A percentile compares a stretch with the other conserved stretches of the same genome.
phyloP scores from a whole-genome alignment of 1,139 yeast genomes.

The Pichia sp. region DNA sequence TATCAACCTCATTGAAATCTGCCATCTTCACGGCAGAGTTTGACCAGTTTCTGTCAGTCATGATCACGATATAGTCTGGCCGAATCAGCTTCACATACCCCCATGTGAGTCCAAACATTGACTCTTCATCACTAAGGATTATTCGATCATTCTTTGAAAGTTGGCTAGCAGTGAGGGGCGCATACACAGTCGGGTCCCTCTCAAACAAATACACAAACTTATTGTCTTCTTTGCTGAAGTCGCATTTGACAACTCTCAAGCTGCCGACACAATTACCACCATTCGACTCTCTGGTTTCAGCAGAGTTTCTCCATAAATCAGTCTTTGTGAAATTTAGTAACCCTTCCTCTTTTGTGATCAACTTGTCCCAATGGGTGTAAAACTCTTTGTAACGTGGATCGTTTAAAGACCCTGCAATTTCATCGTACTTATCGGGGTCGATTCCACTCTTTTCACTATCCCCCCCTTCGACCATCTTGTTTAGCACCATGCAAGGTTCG shows the following conservation, averaged over 20 bases:
- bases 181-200: constrained; percentile 24
- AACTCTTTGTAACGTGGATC: constrained; percentile 40
- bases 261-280: constrained; percentile 56
- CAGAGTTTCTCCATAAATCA: constrained; percentile 63
- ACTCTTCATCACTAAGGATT: constrained; percentile 70
- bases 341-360: constrained; percentile 72
- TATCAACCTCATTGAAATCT: constrained; percentile 36
- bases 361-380: constrained; percentile 63
- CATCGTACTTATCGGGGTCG: constrained; percentile 36
- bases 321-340: constrained; percentile 44
- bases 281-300: constrained; percentile 50
- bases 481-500: constrained; percentile 61
- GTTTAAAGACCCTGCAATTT: constrained; percentile 45
- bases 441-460: constrained; percentile 40
- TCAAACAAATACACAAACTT: constrained; percentile 43
- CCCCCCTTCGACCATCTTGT: constrained; percentile 55
- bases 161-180: constrained; percentile 35
- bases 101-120: constrained; percentile 66
- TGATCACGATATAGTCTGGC: constrained; percentile 32
- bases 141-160: constrained; percentile 48
- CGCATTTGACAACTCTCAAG: constrained; percentile 31
- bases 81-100: constrained; percentile 49
- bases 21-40: constrained; percentile 35
- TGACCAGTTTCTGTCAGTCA: constrained; percentile 47
- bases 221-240: constrained; percentile 22